Percentiles rank a stretch among this genome's conserved stretches.
These are phyloP conservation scores for Mortierella sp. DNA, from an alignment of 371 early-diverging fungal genomes.

Conservation along the genomic window DNA sequence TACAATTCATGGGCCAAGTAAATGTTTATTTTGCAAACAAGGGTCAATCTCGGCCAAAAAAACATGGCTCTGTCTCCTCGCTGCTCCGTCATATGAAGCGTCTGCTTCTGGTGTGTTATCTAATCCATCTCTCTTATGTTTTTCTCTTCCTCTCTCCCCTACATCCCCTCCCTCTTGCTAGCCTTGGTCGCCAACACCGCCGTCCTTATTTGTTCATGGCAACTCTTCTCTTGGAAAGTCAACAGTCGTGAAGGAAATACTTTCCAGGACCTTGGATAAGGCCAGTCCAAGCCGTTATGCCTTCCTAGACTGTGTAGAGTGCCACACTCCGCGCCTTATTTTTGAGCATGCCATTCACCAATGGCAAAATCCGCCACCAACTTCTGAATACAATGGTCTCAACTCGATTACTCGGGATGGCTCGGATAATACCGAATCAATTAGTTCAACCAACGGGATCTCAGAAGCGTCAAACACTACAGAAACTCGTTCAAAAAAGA, in stretches of 20 bases:
- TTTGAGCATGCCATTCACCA: conserved; percentile 79
- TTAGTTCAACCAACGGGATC: too few relatives aligned
- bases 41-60: not conserved
- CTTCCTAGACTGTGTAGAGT: conserved; percentile 78
- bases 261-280: conserved; percentile 50
- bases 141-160: not conserved
- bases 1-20: conserved; percentile 65
- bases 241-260: conserved; percentile 59
- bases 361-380: conserved; percentile 58
- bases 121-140: not conserved
- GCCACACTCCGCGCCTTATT: conserved; percentile 76
- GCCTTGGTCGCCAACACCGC: conserved; percentile 56
- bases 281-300: conserved; percentile 55
- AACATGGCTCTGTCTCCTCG: not conserved
- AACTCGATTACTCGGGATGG: too few relatives aligned
- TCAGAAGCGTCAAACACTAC: too few relatives aligned
- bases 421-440: too few relatives aligned
- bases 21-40: conserved; percentile 1
- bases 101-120: not conserved
- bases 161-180: conserved; percentile 7
- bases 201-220: conserved; percentile 72
- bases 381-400: too few relatives aligned
- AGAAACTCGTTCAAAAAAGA: too few relatives aligned
- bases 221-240: conserved; percentile 85
- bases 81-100: not conserved